Conservation (phyloP, 208 protist genomes). For the Crithidia mellificae region DNA sequence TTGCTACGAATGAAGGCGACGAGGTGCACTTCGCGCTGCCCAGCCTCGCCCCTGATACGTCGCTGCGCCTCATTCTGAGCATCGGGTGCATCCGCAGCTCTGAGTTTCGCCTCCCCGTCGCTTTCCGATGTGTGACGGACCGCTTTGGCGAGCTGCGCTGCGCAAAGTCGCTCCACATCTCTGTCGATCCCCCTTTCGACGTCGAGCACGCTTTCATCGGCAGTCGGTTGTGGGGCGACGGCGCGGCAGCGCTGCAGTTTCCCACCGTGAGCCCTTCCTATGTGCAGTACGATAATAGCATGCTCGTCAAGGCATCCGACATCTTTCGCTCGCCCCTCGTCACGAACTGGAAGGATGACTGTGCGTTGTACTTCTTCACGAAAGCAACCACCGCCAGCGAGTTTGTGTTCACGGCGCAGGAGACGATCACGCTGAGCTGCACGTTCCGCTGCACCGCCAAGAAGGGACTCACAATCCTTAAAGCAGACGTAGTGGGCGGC, state of each 20-base stretch:
- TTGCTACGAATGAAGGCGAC: background rate
- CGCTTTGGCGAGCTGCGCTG: slow-evolving; percentile 24
- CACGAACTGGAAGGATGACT: slow-evolving; percentile 42
- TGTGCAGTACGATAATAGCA: slow-evolving; percentile 37
- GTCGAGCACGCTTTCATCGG: slow-evolving; percentile 33
- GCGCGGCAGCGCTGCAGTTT: slow-evolving; percentile 19
- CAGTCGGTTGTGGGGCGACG: slow-evolving; percentile 16
- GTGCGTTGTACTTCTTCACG: slow-evolving; percentile 39
- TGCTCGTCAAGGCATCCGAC: slow-evolving; percentile 36
- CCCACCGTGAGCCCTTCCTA: slow-evolving; percentile 27
- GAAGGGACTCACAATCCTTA: slow-evolving; percentile 45
- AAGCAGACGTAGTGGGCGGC: slow-evolving; percentile 45
- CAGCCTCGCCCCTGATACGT: slow-evolving; percentile 14
- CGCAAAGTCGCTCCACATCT: slow-evolving; percentile 28
- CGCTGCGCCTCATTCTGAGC: slow-evolving; percentile 25
- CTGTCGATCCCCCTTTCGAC: slow-evolving; percentile 41
- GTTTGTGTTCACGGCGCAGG: slow-evolving; percentile 32
- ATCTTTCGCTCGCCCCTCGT: slow-evolving; percentile 23
- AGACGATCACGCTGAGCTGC: slow-evolving; percentile 48
- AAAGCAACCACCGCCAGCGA: slow-evolving; percentile 25
- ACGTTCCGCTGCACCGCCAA: slow-evolving; percentile 47
- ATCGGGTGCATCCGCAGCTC: slow-evolving; percentile 36
- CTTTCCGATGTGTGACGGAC: slow-evolving; percentile 35
- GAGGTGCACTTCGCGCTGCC: slow-evolving; percentile 26
- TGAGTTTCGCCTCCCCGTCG: slow-evolving; percentile 38